Conservation (phyloP, 1,284 basidiomycete genomes). For the Tilletia walkeri region DNA sequence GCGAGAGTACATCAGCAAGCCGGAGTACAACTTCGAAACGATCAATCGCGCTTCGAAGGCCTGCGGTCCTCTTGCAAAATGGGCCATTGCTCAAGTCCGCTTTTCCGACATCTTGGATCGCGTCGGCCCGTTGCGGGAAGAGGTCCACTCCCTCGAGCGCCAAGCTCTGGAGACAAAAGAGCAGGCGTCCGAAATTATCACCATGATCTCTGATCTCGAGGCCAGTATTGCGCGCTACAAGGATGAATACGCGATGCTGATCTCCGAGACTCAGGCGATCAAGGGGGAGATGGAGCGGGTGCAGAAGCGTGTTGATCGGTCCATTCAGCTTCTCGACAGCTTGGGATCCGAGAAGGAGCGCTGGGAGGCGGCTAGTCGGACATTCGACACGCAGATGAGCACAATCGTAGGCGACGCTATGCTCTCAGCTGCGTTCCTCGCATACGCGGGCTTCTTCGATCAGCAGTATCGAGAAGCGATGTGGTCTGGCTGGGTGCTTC, state of each 20-base stretch:
- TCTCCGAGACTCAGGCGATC: constrained; percentile 96
- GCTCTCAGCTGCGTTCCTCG: constrained; percentile 91
- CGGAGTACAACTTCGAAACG: constrained; percentile 90
- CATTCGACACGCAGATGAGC: constrained; percentile 97
- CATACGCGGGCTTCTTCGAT: constrained; percentile 97
- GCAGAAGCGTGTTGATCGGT: constrained; percentile 92
- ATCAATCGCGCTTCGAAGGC: constrained; percentile 95
- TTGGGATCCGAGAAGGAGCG: constrained; percentile 90
- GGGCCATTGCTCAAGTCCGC: constrained; percentile 94
- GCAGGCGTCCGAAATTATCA: constrained; percentile 82
- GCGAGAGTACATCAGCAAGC: constrained; percentile 84
- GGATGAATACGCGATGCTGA: constrained; percentile 93
- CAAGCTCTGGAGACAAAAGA: constrained; percentile 91
- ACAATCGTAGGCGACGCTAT: constrained; percentile 97
- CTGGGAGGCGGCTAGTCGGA: constrained; percentile 92
- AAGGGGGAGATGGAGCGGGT: constrained; percentile 98
- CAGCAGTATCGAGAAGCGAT: constrained; percentile 95
- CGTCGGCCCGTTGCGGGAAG: constrained; percentile 92
- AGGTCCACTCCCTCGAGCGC: constrained; percentile 86
- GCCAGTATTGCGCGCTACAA: constrained; percentile 91
- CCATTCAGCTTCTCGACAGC: constrained; percentile 90
- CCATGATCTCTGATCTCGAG: constrained; percentile 90
- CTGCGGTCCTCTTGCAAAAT: constrained; percentile 96
- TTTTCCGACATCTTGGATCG: constrained; percentile 98
- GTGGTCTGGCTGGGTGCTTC: constrained; percentile 92